A percentile compares a stretch with the other conserved stretches of the same genome.
phyloP scores from a whole-genome alignment of 768 basidiomycete genomes.

The Amanita rimosa region DNA sequence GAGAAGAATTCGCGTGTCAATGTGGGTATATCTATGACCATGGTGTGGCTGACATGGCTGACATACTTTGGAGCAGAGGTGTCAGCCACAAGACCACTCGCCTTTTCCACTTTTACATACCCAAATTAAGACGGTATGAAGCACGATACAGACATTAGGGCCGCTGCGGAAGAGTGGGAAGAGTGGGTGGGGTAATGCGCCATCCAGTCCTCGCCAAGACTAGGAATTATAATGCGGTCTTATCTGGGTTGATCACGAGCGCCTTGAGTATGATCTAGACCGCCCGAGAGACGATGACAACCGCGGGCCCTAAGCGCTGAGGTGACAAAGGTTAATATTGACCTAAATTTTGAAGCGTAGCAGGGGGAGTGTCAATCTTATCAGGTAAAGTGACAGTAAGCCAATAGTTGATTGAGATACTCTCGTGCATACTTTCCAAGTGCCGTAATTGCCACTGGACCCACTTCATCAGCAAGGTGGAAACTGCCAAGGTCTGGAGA shows the following conservation, averaged over 20 bases:
- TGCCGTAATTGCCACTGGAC: not conserved
- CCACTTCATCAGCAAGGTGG: not conserved
- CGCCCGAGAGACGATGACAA: not conserved
- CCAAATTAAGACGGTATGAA: not conserved
- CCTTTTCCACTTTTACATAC: not conserved
- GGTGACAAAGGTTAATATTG: conserved; percentile 2
- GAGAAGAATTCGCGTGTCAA: not conserved
- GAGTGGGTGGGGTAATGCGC: not conserved
- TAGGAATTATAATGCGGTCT: conserved; percentile 1
- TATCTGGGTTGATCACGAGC: not conserved
- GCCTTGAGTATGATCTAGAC: not conserved
- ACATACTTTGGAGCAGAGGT: not conserved
- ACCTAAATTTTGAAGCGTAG: conserved; percentile 2
- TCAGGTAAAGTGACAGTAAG: conserved; percentile 2
- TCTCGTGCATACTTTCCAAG: not conserved
- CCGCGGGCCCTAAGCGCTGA: not conserved
- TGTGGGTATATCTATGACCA: not conserved
- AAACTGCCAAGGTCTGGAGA: not conserved
- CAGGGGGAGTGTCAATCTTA: not conserved
- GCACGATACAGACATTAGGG: not conserved
- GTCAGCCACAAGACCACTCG: conserved; percentile 6
- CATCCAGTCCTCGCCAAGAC: not conserved
- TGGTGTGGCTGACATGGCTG: conserved; percentile 4
- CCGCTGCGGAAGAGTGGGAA: not conserved
- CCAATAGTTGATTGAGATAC: not conserved